Percentiles rank a stretch among this genome's conserved stretches.
These are phyloP conservation scores for Globisporangium nagaii DNA, from an alignment of 352 stramenopile genomes.

Conservation along the genomic window DNA sequence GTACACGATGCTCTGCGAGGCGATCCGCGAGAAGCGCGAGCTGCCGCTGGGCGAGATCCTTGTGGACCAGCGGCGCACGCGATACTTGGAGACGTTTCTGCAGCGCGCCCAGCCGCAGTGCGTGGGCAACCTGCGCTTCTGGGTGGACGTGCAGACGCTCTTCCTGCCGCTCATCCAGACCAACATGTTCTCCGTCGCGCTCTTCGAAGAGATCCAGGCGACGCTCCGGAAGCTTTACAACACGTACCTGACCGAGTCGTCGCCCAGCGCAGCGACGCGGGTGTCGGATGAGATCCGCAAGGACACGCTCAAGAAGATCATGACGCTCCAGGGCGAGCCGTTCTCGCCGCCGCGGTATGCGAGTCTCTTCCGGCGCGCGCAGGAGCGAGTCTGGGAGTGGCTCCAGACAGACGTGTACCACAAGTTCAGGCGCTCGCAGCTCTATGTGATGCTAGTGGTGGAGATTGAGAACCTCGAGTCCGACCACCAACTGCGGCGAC, in stretches of 20 bases:
- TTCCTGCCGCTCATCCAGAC: constrained; percentile 69
- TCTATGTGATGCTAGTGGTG: constrained; percentile 66
- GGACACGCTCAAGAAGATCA: constrained; percentile 58
- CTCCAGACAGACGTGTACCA: constrained; percentile 56
- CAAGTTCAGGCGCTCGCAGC: constrained; percentile 45
- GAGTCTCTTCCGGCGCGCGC: constrained; percentile 58
- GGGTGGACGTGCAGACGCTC: constrained; percentile 64
- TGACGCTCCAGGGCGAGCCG: constrained; percentile 65
- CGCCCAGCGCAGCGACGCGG: constrained; percentile 20
- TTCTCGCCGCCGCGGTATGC: constrained; percentile 70
- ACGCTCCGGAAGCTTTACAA: constrained; percentile 67
- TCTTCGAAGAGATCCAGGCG: constrained; percentile 68
- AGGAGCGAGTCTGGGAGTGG: constrained; percentile 72
- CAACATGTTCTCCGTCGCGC: constrained; percentile 51
- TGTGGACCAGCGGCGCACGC: constrained; percentile 44
- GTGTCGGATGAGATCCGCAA: constrained; percentile 50
- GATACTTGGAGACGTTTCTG: constrained; percentile 51
- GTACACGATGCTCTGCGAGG: constrained; percentile 50
- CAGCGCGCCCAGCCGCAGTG: constrained; percentile 15
- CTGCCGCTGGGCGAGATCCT: constrained; percentile 62
- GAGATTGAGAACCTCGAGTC: constrained; percentile 68
- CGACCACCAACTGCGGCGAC: constrained; percentile 46
- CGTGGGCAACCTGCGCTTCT: constrained; percentile 64
- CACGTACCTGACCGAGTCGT: constrained; percentile 41
- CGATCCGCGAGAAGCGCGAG: constrained; percentile 43